Conservation (phyloP, 768 basidiomycete species). For the Cystobasidiopsis lactophilus region DNA sequence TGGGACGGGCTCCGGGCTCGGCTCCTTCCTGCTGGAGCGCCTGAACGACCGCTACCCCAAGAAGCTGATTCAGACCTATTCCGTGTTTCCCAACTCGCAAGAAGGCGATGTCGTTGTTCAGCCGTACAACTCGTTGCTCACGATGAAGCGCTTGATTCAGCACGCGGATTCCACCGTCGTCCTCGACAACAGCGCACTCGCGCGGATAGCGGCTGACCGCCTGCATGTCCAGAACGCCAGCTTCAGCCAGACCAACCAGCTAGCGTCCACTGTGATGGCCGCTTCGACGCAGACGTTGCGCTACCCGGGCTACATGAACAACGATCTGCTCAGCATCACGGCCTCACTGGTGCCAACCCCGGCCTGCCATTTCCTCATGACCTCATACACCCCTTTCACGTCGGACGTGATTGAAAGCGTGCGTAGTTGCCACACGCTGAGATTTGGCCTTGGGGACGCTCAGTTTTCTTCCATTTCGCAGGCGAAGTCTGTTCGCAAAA, state of each 20-base stretch:
- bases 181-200: slow-evolving; percentile 80
- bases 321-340: slow-evolving; percentile 89
- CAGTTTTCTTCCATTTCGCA: too few relatives aligned
- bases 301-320: slow-evolving; percentile 99
- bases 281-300: slow-evolving; percentile 90
- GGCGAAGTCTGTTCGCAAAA: slow-evolving; percentile 89
- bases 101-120: slow-evolving; percentile 89
- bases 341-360: slow-evolving; percentile 93
- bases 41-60: slow-evolving; percentile 96
- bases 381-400: slow-evolving; percentile 94
- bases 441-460: not conserved
- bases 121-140: slow-evolving; percentile 86
- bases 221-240: slow-evolving; percentile 44
- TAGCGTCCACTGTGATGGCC: slow-evolving; percentile 80
- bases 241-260: slow-evolving; percentile 25
- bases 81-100: slow-evolving; percentile 83
- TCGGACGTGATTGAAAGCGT: slow-evolving; percentile 93
- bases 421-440: slow-evolving; percentile 11
- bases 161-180: slow-evolving; percentile 96
- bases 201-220: slow-evolving; percentile 78
- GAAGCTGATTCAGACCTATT: slow-evolving; percentile 97
- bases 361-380: slow-evolving; percentile 94
- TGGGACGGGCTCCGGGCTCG: slow-evolving; percentile 91
- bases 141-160: slow-evolving; percentile 78
- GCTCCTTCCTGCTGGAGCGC: slow-evolving; percentile 90